Evolutionary conservation across 208 protist genomes (phyloP), one percentile per base, ranked within the genome.

Genomic region (Polymyxa betae): DNA sequence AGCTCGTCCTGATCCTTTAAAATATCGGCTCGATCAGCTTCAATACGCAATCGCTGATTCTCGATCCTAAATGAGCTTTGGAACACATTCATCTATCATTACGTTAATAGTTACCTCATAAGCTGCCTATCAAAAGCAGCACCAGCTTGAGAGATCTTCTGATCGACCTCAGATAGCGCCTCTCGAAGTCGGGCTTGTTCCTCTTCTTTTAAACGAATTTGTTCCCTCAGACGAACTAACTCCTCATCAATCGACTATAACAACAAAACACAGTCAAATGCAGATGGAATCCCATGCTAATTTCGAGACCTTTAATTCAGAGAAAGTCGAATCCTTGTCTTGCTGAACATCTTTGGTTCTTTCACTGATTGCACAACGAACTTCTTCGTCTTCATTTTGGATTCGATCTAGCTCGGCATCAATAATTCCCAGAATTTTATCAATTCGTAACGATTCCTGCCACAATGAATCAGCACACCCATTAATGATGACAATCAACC

Each of bases 291-390:
- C 72, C 35, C 16, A 35, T 20, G 5, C 72, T n/a, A n/a, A n/a
- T n/a, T n/a, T n/a, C n/a, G n/a, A 82, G 12, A 82, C 72, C n/a
- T 82, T 82, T 38, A 82, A 16, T 43, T 82, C 10, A 43, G n/a
- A 38, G 35, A 45, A 38, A 43, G 40, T 20, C 72, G 5, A 5
- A 5, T 43, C 16, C 72, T 43, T 82, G 16, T 40, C n/a, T 20
- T 40, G 5, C 16, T 82, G 72, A 38, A 16, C 5, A 40, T 5
- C 72, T 82, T 82, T 35, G 12, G 72, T 82, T 5, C 40, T 5
- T 43, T 82, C 72, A 5, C 5, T 5, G n/a, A 82, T 82, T n/a
- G 40, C 72, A 20, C 35, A 5, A 35, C 35, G 35, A 38, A 82
- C 35, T 82, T 43, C 35, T 5, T 82, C 72, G 16, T 45, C 72